phyloP scores from a whole-genome alignment of 2,329 filamentous ascomycete species.

The Chlorencoelia australis region DNA sequence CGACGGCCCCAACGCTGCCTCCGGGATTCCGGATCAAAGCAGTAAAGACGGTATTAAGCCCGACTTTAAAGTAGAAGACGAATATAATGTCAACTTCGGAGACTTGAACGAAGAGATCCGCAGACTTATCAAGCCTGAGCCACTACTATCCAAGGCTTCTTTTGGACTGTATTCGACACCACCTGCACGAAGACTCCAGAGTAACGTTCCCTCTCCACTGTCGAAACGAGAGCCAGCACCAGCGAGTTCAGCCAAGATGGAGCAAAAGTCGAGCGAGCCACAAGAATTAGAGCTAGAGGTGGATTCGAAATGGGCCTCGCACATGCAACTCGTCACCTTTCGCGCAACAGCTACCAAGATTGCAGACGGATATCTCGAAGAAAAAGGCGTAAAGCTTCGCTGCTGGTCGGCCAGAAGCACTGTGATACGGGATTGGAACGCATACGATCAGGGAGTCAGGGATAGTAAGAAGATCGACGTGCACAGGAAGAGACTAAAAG shows the following conservation, averaged over 20 bases:
- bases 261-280: constrained; percentile 3
- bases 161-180: constrained; percentile 6
- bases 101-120: constrained; percentile 7
- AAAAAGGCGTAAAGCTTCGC: constrained; percentile 4
- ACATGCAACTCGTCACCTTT: constrained; percentile 6
- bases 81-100: constrained; percentile 7
- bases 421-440: constrained; percentile 6
- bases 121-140: constrained; percentile 7
- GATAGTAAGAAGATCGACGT: constrained; percentile 6
- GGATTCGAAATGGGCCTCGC: constrained; percentile 2
- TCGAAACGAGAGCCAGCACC: constrained; percentile 2
- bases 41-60: constrained; percentile 4
- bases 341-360: constrained; percentile 7
- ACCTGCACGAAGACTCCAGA: constrained; percentile 1
- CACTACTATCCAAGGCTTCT: constrained; percentile 6
- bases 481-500: constrained; percentile 6
- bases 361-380: constrained; percentile 7
- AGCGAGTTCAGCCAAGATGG: neutral
- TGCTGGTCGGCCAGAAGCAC: constrained; percentile 4
- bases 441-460: constrained; percentile 5
- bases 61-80: constrained; percentile 6
- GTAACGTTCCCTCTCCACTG: constrained; percentile 1
- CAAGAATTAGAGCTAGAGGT: constrained; percentile 2
- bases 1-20: neutral
- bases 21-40: constrained; percentile 2